phyloP scores from a whole-genome alignment of 805 yeast genomes.

The Hanseniaspora taiwanica region DNA sequence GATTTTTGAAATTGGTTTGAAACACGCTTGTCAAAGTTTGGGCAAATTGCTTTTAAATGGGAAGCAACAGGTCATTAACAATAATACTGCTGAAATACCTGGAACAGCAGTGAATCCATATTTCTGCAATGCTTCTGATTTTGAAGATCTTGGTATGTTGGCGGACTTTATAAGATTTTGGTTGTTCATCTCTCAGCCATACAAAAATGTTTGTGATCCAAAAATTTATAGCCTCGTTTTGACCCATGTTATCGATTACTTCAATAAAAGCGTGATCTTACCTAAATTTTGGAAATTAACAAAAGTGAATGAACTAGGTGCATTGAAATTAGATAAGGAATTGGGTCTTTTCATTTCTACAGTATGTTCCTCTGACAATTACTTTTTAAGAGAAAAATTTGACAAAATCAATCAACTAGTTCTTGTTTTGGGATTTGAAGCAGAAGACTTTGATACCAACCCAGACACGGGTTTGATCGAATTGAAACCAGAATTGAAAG shows the following conservation, averaged over 20 bases:
- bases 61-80: neutral
- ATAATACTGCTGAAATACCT: neutral
- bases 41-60: slow-evolving; percentile 2
- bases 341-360: slow-evolving; percentile 60
- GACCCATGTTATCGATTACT: slow-evolving; percentile 35
- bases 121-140: slow-evolving; percentile 21
- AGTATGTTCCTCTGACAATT: slow-evolving; percentile 41
- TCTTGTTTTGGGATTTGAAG: slow-evolving; percentile 71
- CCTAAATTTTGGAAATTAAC: slow-evolving; percentile 52
- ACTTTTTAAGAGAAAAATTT: slow-evolving; percentile 65
- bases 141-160: slow-evolving; percentile 24
- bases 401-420: slow-evolving; percentile 74
- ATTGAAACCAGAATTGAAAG: slow-evolving; percentile 29
- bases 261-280: slow-evolving; percentile 44
- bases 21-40: slow-evolving; percentile 3
- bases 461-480: slow-evolving; percentile 11
- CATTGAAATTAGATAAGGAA: slow-evolving; percentile 73
- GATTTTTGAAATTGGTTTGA: slow-evolving; percentile 26
- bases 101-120: slow-evolving; percentile 1
- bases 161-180: slow-evolving; percentile 49
- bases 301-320: slow-evolving; percentile 70
- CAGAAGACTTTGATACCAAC: slow-evolving; percentile 31
- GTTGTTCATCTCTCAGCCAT: slow-evolving; percentile 54
- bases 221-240: slow-evolving; percentile 37
- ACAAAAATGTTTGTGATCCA: slow-evolving; percentile 41